A percentile compares a stretch with the other conserved stretches of the same genome.
phyloP scores from a whole-genome alignment of 208 protist genomes.

The Wallacemonas rigidus region DNA sequence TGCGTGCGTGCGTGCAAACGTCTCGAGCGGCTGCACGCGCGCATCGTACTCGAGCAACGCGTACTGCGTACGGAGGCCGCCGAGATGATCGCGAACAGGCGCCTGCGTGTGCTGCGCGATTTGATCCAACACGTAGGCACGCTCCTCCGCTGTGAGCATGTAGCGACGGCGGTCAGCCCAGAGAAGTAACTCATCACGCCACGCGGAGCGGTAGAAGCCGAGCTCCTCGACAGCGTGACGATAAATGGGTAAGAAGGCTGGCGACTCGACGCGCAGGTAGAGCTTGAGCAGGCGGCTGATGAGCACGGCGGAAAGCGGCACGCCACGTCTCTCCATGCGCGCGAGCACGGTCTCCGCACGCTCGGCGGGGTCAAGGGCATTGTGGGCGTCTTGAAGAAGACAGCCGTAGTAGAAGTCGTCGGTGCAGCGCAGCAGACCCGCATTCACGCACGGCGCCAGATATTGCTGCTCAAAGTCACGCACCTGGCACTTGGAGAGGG shows the following conservation, averaged over 20 bases:
- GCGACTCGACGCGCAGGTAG: slow-evolving; percentile 65
- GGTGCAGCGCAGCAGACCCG: slow-evolving; percentile 48
- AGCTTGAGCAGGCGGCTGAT: slow-evolving; percentile 66
- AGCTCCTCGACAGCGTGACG: slow-evolving; percentile 46
- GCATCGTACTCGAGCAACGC: slow-evolving; percentile 69
- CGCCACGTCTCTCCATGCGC: slow-evolving; percentile 38
- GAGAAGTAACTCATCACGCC: slow-evolving; percentile 70
- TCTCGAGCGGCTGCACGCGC: slow-evolving; percentile 37
- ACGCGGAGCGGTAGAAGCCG: slow-evolving; percentile 33
- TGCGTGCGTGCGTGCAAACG: slow-evolving; percentile 40
- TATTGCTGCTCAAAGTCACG: slow-evolving; percentile 59
- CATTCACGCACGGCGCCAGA: slow-evolving; percentile 41
- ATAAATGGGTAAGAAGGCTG: slow-evolving; percentile 56
- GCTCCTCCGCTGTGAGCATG: slow-evolving; percentile 52
- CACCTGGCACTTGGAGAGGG: slow-evolving; percentile 76
- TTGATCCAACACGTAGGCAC: slow-evolving; percentile 67
- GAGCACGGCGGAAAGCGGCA: slow-evolving; percentile 48
- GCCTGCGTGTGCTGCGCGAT: slow-evolving; percentile 20
- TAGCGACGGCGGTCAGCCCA: slow-evolving; percentile 88
- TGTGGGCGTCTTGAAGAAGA: slow-evolving; percentile 78
- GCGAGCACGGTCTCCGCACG: slow-evolving; percentile 45
- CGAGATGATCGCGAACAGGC: slow-evolving; percentile 33
- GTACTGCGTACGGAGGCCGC: slow-evolving; percentile 72
- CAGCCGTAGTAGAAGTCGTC: slow-evolving; percentile 72
- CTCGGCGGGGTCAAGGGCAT: slow-evolving; percentile 54